A percentile compares a stretch with the other conserved stretches of the same genome.
Evolutionary conservation across 176 grass and related monocot genomes (phyloP).

Genomic region (Oryza meridionalis): DNA sequence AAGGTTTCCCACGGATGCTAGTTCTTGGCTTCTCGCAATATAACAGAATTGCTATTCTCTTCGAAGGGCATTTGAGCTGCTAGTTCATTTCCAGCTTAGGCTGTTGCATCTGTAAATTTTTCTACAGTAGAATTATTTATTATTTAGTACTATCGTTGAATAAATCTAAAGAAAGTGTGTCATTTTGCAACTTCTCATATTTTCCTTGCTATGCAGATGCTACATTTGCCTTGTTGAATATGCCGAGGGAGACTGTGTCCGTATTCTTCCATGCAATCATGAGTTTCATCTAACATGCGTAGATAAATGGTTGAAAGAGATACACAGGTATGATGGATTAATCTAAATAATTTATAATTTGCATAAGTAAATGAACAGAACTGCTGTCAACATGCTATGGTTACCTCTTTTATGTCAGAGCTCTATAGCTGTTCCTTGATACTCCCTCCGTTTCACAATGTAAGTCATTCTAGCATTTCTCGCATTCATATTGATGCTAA

Average conservation of each 20-base stretch:
- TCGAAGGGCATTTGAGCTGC: slow-evolving; percentile 31
- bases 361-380: slow-evolving; percentile 6
- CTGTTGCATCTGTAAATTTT: background rate
- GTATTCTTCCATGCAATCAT: slow-evolving; percentile 91
- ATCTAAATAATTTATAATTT: slow-evolving; percentile 11
- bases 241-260: slow-evolving; percentile 87
- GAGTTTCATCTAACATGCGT: slow-evolving; percentile 98
- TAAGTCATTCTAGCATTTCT: no score
- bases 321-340: slow-evolving; percentile 79
- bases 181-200: slow-evolving; percentile 22
- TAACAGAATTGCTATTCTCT: background rate
- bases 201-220: slow-evolving; percentile 51
- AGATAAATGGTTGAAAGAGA: slow-evolving; percentile 99
- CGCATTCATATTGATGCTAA: no score
- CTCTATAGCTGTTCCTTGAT: slow-evolving; percentile 8
- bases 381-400: background rate
- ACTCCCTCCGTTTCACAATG: no score
- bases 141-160: slow-evolving; percentile 13
- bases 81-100: slow-evolving; percentile 27
- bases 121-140: background rate
- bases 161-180: slow-evolving; percentile 17
- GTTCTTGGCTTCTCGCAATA: background rate
- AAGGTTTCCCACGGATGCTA: background rate
- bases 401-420: slow-evolving; percentile 1
- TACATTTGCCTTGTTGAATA: slow-evolving; percentile 99